These are phyloP conservation scores for Biscogniauxia marginata DNA, from an alignment of 2,329 filamentous ascomycete species.

Conservation along the genomic window DNA sequence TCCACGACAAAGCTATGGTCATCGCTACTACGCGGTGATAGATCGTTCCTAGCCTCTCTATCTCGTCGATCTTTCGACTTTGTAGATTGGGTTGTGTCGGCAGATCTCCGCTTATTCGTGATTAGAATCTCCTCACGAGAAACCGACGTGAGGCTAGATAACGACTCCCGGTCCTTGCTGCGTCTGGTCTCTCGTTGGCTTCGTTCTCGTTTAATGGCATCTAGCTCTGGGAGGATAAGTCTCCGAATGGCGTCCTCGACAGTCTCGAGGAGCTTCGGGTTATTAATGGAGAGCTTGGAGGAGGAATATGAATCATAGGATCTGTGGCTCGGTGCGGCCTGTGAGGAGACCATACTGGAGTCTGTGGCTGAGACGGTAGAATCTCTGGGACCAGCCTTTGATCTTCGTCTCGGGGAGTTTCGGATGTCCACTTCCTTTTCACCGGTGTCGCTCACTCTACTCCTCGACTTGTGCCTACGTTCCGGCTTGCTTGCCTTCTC, in stretches of 20 bases:
- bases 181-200: slow-evolving; percentile 66
- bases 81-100: slow-evolving; percentile 52
- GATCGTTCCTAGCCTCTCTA: slow-evolving; percentile 54
- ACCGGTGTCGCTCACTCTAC: slow-evolving; percentile 47
- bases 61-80: slow-evolving; percentile 47
- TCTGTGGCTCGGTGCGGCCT: slow-evolving; percentile 52
- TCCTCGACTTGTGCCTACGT: slow-evolving; percentile 50
- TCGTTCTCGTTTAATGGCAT: slow-evolving; percentile 86
- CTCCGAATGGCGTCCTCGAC: slow-evolving; percentile 91
- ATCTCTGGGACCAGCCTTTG: slow-evolving; percentile 52
- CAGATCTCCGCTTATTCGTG: slow-evolving; percentile 50
- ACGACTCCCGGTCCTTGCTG: slow-evolving; percentile 54
- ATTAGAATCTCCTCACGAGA: slow-evolving; percentile 55
- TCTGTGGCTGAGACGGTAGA: slow-evolving; percentile 53
- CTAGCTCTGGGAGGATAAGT: slow-evolving; percentile 86
- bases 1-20: slow-evolving; percentile 49
- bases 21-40: slow-evolving; percentile 48
- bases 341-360: slow-evolving; percentile 55
- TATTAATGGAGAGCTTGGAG: slow-evolving; percentile 75
- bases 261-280: slow-evolving; percentile 84
- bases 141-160: slow-evolving; percentile 54
- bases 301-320: slow-evolving; percentile 57
- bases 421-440: slow-evolving; percentile 49
- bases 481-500: slow-evolving; percentile 45
- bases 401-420: slow-evolving; percentile 47